Evolutionary conservation across 352 stramenopile species (phyloP).

Genomic region (Globisporangium takayamanum): DNA sequence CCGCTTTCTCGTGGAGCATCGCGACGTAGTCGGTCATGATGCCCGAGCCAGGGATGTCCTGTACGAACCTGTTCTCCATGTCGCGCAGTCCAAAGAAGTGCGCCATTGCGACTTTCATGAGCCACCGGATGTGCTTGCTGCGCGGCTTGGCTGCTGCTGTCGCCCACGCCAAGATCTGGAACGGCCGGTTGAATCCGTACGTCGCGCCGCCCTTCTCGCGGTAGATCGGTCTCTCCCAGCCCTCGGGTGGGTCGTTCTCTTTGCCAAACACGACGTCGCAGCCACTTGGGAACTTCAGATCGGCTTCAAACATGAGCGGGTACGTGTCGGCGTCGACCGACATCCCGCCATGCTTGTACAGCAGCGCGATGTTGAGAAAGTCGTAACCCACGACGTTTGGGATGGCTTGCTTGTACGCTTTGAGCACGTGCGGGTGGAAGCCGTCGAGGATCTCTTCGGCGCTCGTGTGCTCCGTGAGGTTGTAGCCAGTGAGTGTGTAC

Average conservation of each 20-base stretch:
- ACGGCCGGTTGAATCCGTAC: constrained; percentile 10
- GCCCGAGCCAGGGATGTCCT: constrained; percentile 13
- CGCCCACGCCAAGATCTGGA: constrained; percentile 15
- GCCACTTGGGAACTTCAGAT: constrained; percentile 1
- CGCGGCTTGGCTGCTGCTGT: constrained; percentile 5
- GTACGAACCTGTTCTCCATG: constrained; percentile 9
- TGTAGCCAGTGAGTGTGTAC: constrained; percentile 6
- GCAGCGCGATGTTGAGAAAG: constrained; percentile 15
- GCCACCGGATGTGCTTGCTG: constrained; percentile 10
- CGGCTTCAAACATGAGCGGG: not conserved
- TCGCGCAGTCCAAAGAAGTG: constrained; percentile 14
- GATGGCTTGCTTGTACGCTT: constrained; percentile 9
- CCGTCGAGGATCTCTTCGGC: constrained; percentile 9
- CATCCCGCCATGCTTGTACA: constrained; percentile 17
- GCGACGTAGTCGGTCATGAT: constrained; percentile 16
- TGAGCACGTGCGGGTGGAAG: constrained; percentile 11
- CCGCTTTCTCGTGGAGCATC: constrained; percentile 9
- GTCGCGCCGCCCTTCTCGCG: not conserved
- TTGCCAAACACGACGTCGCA: constrained; percentile 15
- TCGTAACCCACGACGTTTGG: constrained; percentile 12
- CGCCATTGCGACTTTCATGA: constrained; percentile 5
- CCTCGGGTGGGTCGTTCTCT: constrained; percentile 1
- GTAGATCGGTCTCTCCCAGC: constrained; percentile 3
- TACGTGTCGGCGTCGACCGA: constrained; percentile 11
- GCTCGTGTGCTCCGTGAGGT: constrained; percentile 11